A percentile compares a stretch with the other conserved stretches of the same genome.
Conservation (phyloP, 345 rosid genomes). For the Euphorbia pulcherrima region DNA sequence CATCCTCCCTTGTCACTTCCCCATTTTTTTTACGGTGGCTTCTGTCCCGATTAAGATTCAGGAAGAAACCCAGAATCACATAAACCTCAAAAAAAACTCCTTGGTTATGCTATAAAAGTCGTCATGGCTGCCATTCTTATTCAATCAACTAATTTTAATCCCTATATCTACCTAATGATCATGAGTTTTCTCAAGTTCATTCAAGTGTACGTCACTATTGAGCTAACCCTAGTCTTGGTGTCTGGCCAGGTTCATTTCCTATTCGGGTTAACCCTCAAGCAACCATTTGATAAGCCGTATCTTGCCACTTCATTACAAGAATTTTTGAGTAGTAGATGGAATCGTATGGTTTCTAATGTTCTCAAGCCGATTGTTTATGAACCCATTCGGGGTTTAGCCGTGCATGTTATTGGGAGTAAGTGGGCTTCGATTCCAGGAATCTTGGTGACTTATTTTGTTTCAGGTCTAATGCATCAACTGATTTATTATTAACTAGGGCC, state of each 20-base stretch:
- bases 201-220: constrained; percentile 42
- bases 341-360: constrained; percentile 16
- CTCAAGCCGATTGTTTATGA: constrained; percentile 21
- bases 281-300: constrained; percentile 52
- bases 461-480: constrained; percentile 24
- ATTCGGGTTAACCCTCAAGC: constrained; percentile 37
- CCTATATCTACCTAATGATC: constrained; percentile 31
- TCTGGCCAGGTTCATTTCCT: constrained; percentile 37
- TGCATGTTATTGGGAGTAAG: not conserved
- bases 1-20: constrained; percentile 33
- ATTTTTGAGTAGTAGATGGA: constrained; percentile 30
- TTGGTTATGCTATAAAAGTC: constrained; percentile 35
- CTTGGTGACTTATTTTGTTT: constrained; percentile 17
- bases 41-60: constrained; percentile 59
- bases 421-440: constrained; percentile 15
- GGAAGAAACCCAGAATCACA: constrained; percentile 22
- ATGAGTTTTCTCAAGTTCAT: constrained; percentile 32
- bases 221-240: constrained; percentile 33
- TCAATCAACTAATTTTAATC: constrained; percentile 22
- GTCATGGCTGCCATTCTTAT: constrained; percentile 29
- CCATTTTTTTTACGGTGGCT: constrained; percentile 40
- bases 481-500: constrained; percentile 19
- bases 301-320: constrained; percentile 29
- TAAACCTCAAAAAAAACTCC: constrained; percentile 16
- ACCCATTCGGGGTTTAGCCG: constrained; percentile 4